Conservation (phyloP, 345 rosid genomes). For the Citrus trifoliata region DNA sequence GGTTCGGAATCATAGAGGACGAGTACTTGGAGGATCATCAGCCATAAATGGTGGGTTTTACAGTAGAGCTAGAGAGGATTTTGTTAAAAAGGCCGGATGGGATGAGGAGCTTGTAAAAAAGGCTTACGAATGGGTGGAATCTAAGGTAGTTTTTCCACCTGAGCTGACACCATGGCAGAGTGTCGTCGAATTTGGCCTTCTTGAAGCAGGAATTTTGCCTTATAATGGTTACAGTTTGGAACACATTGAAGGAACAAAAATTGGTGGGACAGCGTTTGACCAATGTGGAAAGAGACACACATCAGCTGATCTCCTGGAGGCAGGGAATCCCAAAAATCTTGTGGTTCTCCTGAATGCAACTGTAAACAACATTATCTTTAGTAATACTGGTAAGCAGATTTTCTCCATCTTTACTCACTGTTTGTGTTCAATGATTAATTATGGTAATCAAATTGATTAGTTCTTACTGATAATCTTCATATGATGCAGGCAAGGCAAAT, state of each 20-base stretch:
- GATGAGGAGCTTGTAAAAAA: conserved; percentile 51
- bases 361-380: conserved; percentile 47
- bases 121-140: conserved; percentile 71
- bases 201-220: conserved; percentile 71
- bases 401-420: not conserved
- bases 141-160: conserved; percentile 56
- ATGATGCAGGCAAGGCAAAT: conserved; percentile 32
- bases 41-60: conserved; percentile 75
- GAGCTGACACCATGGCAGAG: conserved; percentile 65
- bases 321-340: conserved; percentile 44
- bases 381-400: conserved; percentile 26
- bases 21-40: conserved; percentile 70
- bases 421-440: not conserved
- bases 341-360: conserved; percentile 61
- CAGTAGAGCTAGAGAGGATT: conserved; percentile 61
- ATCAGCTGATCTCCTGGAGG: conserved; percentile 66
- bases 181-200: conserved; percentile 58
- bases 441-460: not conserved
- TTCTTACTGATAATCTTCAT: not conserved
- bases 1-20: conserved; percentile 44
- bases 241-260: conserved; percentile 70
- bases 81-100: conserved; percentile 56
- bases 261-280: conserved; percentile 68
- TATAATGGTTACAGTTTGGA: conserved; percentile 64
- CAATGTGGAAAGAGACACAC: conserved; percentile 53